These are phyloP conservation scores for Mallotus repandus DNA, from an alignment of 441 rosid genomes.

Conservation along the genomic window DNA sequence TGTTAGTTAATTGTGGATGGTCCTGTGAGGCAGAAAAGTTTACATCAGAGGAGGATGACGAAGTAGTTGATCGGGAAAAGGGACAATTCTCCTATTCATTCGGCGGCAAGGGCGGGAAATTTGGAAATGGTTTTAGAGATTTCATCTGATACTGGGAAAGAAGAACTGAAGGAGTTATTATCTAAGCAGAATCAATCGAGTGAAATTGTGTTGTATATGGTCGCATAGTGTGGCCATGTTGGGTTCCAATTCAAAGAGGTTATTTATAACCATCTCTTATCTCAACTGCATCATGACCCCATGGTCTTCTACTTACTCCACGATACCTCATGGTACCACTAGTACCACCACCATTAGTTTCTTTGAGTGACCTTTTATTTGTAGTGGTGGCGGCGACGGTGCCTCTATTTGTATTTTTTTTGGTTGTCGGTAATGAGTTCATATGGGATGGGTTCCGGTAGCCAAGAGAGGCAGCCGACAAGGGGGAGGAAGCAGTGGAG, in stretches of 20 bases:
- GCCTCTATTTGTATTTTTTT: conserved; percentile 13
- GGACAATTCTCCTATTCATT: conserved; percentile 63
- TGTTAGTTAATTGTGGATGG: conserved; percentile 25
- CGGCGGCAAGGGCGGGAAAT: conserved; percentile 63
- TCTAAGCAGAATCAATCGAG: conserved; percentile 72
- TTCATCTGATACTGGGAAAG: conserved; percentile 32
- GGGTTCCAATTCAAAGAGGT: too few relatives aligned
- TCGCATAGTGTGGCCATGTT: conserved; percentile 63
- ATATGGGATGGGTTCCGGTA: neutral
- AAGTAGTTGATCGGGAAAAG: conserved; percentile 75
- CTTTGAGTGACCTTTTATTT: too few relatives aligned
- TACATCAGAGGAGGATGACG: conserved; percentile 49
- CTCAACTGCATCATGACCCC: conserved; percentile 97
- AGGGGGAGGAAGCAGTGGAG: too few relatives aligned
- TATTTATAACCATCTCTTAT: too few relatives aligned
- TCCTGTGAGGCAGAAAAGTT: conserved; percentile 29
- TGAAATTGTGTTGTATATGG: conserved; percentile 71
- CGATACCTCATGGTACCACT: conserved; percentile 67
- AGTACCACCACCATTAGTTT: conserved; percentile 1
- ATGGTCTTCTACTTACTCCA: conserved; percentile 87
- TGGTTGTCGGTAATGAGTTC: conserved; percentile 16
- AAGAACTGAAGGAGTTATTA: conserved; percentile 45
- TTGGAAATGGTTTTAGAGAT: conserved; percentile 47
- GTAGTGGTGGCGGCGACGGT: too few relatives aligned
- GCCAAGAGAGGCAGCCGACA: too few relatives aligned